Base-by-base conservation (phyloP, 352 stramenopile species). In the Phytopythium litorale region DNA sequence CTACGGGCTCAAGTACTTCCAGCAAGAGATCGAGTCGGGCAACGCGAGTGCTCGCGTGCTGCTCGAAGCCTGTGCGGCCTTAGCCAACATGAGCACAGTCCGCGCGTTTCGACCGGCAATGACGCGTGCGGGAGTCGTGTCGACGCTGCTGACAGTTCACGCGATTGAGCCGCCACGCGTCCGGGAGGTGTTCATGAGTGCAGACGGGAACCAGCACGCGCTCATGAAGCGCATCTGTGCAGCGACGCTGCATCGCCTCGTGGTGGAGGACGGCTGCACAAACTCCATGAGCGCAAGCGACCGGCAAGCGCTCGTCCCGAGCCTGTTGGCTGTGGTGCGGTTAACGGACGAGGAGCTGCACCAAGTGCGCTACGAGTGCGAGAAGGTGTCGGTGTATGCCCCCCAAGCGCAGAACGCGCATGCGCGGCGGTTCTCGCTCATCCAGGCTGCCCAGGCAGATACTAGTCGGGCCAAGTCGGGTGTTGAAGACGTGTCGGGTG, bases 1-100 rank as follows among this genome's bases (percentile, higher is more conserved):
- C n/a, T 70, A 84, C 11, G 81, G 79, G 3, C 66, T 88, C 28
- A 70, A 75, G 12, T 72, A 89, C 49, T 77, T 91, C 32, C 83
- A 88, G 56, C 59, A 73, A 12, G 78, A 91, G 43, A 74, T 93
- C 6, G 50, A 76, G 16, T 73, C 65, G 23, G 50, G 73, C 0
- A 60, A 67, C 37, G 62, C 59, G 0, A 79, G 68, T 18, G 66
- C 78, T 4, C 77, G 81, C 0, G 75, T 91, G 28, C 59, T 90
- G 28, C 49, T 76, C 4, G 82, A 92, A 67, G 78, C 78, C 5
- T 84, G 77, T 30, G 71, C 77, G 0, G 80, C 73, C 0, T 75
- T 92, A n/a, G 72, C 82, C 6, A 94, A 94, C 56, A 42, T 94
- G 55, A 90, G 81, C 58, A 91, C 81, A 0, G 65, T 89, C 12